Percentiles rank a stretch among this genome's conserved stretches.
phyloP scores from a whole-genome alignment of 75 land plant genomes.

The Cupressus sempervirens region DNA sequence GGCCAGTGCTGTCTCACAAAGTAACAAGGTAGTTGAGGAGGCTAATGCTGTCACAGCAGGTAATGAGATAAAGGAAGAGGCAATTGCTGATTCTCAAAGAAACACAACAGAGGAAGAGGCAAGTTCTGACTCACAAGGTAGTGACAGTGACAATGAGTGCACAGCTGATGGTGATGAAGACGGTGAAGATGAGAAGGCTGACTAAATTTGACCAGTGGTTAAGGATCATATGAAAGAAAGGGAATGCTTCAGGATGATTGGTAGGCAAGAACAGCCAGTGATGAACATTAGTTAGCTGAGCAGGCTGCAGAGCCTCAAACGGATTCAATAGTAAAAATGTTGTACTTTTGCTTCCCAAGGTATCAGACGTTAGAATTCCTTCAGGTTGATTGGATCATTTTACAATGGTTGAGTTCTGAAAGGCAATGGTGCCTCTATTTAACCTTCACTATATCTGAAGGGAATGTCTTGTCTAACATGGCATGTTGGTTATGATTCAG shows the following conservation, averaged over 20 bases:
- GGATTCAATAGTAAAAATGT: background rate
- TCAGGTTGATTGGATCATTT: background rate
- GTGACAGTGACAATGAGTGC: background rate
- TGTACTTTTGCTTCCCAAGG: background rate
- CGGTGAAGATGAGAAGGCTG: background rate
- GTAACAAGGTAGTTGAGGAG: background rate
- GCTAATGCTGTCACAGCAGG: slow-evolving; percentile 15
- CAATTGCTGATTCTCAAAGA: background rate
- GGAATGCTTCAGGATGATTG: background rate
- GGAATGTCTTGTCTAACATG: background rate
- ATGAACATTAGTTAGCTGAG: background rate
- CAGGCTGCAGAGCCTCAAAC: background rate
- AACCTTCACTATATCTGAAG: background rate
- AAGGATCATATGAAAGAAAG: background rate
- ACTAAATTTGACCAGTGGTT: background rate
- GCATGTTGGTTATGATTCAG: background rate
- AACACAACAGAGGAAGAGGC: background rate
- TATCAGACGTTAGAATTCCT: background rate
- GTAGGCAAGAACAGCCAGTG: background rate
- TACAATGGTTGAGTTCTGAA: background rate
- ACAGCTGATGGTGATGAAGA: background rate
- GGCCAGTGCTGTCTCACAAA: background rate
- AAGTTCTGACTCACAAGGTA: slow-evolving; percentile 17
- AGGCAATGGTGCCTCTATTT: background rate
- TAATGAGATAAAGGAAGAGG: slow-evolving; percentile 14